Conservation (phyloP, 768 basidiomycete genomes). For the Russula brevipes region DNA sequence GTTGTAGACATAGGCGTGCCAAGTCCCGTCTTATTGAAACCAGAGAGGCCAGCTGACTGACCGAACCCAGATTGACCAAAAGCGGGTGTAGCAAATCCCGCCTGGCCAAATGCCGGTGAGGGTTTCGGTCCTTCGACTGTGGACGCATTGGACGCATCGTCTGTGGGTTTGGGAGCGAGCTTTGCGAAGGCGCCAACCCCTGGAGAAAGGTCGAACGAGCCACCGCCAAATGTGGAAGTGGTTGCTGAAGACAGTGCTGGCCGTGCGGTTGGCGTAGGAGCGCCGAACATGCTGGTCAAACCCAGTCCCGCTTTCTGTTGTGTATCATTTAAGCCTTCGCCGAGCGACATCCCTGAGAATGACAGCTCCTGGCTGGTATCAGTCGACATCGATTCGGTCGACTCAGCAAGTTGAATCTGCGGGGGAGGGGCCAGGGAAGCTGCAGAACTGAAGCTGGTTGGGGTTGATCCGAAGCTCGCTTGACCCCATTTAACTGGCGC, state of each 20-base stretch:
- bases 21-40: slow-evolving; percentile 28
- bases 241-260: not conserved
- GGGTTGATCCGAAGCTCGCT: slow-evolving; percentile 17
- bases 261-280: slow-evolving; percentile 19
- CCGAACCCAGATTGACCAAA: slow-evolving; percentile 34
- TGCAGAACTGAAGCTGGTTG: slow-evolving; percentile 9
- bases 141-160: slow-evolving; percentile 13
- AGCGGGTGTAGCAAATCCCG: slow-evolving; percentile 22
- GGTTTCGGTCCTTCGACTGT: slow-evolving; percentile 18
- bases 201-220: slow-evolving; percentile 27
- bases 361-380: slow-evolving; percentile 21
- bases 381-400: slow-evolving; percentile 22
- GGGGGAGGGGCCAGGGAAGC: slow-evolving; percentile 6
- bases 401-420: slow-evolving; percentile 15
- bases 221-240: slow-evolving; percentile 18
- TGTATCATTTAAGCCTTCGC: slow-evolving; percentile 19
- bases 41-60: slow-evolving; percentile 30
- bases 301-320: slow-evolving; percentile 22
- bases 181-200: slow-evolving; percentile 33
- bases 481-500: slow-evolving; percentile 28
- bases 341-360: slow-evolving; percentile 30
- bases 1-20: slow-evolving; percentile 27
- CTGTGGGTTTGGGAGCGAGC: slow-evolving; percentile 12
- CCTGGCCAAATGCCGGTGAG: slow-evolving; percentile 26
- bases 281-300: slow-evolving; percentile 29